Conservation (phyloP, 768 basidiomycete genomes). For the Termitomyces sp. region DNA sequence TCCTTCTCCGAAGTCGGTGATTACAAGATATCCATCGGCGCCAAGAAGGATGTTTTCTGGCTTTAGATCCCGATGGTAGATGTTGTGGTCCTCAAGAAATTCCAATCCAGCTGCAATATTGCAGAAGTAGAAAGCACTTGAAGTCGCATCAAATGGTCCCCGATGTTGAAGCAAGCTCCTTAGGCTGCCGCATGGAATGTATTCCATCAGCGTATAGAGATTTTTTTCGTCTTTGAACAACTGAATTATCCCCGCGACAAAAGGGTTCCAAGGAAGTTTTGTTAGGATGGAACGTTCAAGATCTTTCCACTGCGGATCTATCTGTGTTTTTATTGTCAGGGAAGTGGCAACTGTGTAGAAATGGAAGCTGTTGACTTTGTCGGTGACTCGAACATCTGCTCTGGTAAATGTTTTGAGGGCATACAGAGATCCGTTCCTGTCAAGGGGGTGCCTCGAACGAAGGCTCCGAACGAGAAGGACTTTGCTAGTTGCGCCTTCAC, state of each 20-base stretch:
- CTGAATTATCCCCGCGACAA: conserved; percentile 43
- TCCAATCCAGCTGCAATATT: conserved; percentile 50
- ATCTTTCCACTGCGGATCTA: conserved; percentile 27
- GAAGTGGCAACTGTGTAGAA: neutral
- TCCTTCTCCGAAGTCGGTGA: conserved; percentile 51
- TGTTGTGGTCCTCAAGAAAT: conserved; percentile 39
- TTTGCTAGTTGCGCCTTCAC: conserved; percentile 36
- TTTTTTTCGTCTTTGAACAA: conserved; percentile 43
- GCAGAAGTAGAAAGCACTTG: conserved; percentile 48
- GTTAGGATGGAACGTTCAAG: conserved; percentile 39
- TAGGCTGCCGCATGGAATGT: conserved; percentile 42
- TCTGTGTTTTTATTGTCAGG: conserved; percentile 11
- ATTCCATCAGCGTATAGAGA: conserved; percentile 50
- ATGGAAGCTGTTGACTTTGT: conserved; percentile 9
- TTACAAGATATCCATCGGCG: conserved; percentile 48
- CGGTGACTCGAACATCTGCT: conserved; percentile 25
- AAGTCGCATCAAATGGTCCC: conserved; percentile 27
- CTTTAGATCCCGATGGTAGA: conserved; percentile 56
- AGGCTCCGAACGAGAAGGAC: conserved; percentile 39
- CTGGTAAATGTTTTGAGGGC: conserved; percentile 45
- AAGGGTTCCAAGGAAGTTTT: conserved; percentile 50
- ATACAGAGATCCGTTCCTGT: conserved; percentile 33
- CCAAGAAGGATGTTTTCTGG: conserved; percentile 57
- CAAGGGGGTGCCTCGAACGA: conserved; percentile 25
- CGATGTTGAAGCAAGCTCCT: conserved; percentile 29